These are phyloP conservation scores for Trichomonas tenax DNA, from an alignment of 208 protist species.

Conservation along the genomic window DNA sequence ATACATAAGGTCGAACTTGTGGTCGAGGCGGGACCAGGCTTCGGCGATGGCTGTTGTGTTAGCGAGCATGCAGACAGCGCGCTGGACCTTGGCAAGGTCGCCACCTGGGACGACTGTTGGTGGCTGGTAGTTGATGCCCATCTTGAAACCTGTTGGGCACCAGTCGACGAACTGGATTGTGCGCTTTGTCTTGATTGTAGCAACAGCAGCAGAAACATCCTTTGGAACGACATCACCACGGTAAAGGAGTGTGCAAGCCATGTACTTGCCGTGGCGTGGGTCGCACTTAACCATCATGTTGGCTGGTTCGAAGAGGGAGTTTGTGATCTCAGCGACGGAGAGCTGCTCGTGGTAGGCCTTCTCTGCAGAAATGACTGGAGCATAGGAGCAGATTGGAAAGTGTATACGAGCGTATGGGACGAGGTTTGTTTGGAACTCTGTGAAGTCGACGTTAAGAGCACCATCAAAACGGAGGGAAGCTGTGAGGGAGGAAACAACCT, in stretches of 20 bases:
- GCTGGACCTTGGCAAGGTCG: constrained; percentile 50
- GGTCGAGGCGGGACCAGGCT: too few species aligned
- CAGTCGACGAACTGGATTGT: constrained; percentile 84
- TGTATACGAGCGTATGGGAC: constrained; percentile 89
- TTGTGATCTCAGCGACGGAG: constrained; percentile 78
- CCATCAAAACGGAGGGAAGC: constrained; percentile 79
- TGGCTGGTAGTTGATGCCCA: constrained; percentile 46
- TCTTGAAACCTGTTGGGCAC: constrained; percentile 88
- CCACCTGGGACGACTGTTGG: constrained; percentile 50
- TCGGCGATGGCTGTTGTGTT: too few species aligned
- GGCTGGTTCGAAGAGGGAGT: constrained; percentile 76
- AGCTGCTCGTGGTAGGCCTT: constrained; percentile 71
- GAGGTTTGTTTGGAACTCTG: constrained; percentile 87
- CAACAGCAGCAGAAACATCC: constrained; percentile 75
- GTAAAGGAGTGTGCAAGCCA: constrained; percentile 87
- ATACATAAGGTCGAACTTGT: too few species aligned
- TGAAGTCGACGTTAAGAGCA: constrained; percentile 81
- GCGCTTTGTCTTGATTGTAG: constrained; percentile 75
- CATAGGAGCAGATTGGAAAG: constrained; percentile 75
- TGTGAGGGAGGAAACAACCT: constrained; percentile 78
- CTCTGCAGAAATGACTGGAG: constrained; percentile 67
- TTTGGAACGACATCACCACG: constrained; percentile 86
- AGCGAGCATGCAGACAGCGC: constrained; percentile 46
- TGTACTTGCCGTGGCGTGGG: constrained; percentile 82
- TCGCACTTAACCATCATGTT: constrained; percentile 76